Base-by-base conservation (phyloP, 371 early-diverging fungal species). In the Coemansia sp. region DNA sequence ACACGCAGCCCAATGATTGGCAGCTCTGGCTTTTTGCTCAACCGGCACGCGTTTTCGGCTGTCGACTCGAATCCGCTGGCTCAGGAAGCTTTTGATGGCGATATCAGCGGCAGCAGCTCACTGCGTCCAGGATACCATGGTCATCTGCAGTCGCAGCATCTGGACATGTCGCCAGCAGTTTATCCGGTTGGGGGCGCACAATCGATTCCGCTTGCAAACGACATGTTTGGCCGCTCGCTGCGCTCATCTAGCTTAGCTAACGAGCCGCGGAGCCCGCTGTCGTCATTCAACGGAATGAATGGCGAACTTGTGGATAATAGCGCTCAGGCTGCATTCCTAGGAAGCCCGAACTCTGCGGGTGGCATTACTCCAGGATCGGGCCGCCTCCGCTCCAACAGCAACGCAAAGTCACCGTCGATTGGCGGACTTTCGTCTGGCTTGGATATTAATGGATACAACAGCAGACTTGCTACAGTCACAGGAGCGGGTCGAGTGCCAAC, bases 21-120 rank as follows among this genome's bases (percentile, higher is more conserved):
- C 51, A 47, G 30, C 62, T 62, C 51, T 14, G 68, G 65, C 23
- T 42, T 61, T 52, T 42, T 68, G 65, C 58, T 68, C 60, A 68
- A 58, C 40, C 72, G 77, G 37, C 77, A 77, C 20, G 77, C 77
- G 8, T 77, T 77, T 26, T 64, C 77, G 2, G 64, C 61, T 16
- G 68, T 77, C 11, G 68, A 72, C 26, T 16, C 63, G 8, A 53
- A 58, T 47, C 40, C 40, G 14, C 51, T 42, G 42, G 23, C 30
- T 14, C 59, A 51, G 23, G 69, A 50, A 25, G 40, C 47, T 16
- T 33, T 21, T 7, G 69, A 64, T 33, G 52, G 39, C 3, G 65
- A 68, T 11, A 20, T 51, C 11, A 44, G 39, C 16, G 51, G 26
- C 0, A 20, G 59, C 53, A 51, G 63, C 25, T 42, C 69, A 18